These are phyloP conservation scores for Chytriomyces sp. DNA, from an alignment of 192 early-diverging fungal genomes.

Conservation along the genomic window DNA sequence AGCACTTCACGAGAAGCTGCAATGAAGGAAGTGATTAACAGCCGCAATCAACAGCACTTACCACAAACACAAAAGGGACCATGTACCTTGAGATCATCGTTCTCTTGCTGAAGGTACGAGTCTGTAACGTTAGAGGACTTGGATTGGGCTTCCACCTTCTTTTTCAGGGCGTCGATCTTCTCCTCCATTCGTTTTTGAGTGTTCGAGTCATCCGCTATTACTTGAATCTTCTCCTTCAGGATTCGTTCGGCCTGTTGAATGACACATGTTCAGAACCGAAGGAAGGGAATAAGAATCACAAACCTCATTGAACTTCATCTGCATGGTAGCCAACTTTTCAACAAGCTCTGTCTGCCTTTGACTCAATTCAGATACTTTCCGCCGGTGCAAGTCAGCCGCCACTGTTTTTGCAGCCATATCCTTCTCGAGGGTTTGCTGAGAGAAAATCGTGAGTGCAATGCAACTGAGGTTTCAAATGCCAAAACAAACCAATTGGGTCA, in stretches of 20 bases:
- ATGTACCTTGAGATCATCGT: constrained; percentile 61
- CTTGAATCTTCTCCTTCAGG: constrained; percentile 67
- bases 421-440: constrained; percentile 61
- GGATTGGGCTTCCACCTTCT: constrained; percentile 65
- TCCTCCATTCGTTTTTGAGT: constrained; percentile 62
- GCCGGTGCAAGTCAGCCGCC: constrained; percentile 53
- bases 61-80: too few species aligned
- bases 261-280: not conserved
- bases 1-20: constrained; percentile 87
- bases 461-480: not conserved
- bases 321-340: constrained; percentile 59
- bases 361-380: constrained; percentile 61
- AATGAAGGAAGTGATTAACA: not conserved
- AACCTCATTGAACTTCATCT: constrained; percentile 64
- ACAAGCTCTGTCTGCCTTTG: constrained; percentile 62
- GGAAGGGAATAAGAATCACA: constrained; percentile 30
- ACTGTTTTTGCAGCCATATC: constrained; percentile 61
- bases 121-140: constrained; percentile 60
- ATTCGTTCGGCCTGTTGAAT: constrained; percentile 56
- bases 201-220: constrained; percentile 60
- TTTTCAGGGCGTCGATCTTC: constrained; percentile 55
- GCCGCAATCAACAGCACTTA: not conserved
- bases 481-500: constrained; percentile 61
- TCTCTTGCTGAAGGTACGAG: constrained; percentile 56
- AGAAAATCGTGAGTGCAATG: not conserved